These are phyloP conservation scores for Delphinella strobiligena DNA, from an alignment of 2,329 filamentous ascomycete species.

Conservation along the genomic window DNA sequence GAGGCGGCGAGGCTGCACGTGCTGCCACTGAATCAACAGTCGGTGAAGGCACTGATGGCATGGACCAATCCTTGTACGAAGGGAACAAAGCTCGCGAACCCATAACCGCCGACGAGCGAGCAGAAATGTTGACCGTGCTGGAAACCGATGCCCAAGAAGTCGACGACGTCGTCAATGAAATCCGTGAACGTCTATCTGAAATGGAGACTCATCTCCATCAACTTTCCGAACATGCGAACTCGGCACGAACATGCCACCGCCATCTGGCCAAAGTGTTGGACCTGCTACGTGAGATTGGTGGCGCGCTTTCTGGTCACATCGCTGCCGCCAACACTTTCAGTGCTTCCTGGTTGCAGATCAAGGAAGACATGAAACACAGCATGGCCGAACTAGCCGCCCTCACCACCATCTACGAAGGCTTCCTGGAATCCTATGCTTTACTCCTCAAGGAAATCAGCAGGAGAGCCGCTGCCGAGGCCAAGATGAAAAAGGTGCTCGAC, in stretches of 20 bases:
- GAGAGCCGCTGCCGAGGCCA: conserved; percentile 58
- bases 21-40: conserved; percentile 17
- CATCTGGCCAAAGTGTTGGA: conserved; percentile 52
- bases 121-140: conserved; percentile 74
- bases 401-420: conserved; percentile 74
- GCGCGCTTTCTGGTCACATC: conserved; percentile 52
- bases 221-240: conserved; percentile 51
- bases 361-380: conserved; percentile 52
- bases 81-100: conserved; percentile 39
- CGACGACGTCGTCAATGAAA: conserved; percentile 51
- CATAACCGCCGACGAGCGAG: conserved; percentile 61
- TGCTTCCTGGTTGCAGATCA: conserved; percentile 61
- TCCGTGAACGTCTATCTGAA: conserved; percentile 60
- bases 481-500: conserved; percentile 60
- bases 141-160: conserved; percentile 54
- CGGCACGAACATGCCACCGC: conserved; percentile 42
- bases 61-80: conserved; percentile 53
- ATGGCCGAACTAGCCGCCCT: conserved; percentile 68
- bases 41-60: conserved; percentile 36
- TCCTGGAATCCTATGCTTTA: conserved; percentile 71
- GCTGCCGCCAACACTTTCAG: conserved; percentile 53
- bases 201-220: conserved; percentile 62
- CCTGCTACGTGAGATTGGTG: conserved; percentile 55
- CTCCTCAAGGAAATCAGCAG: conserved; percentile 75
- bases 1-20: conserved; percentile 36